Conservation (phyloP, 176 grass and related monocot species). For the Hsuehochloa calcarea region DNA sequence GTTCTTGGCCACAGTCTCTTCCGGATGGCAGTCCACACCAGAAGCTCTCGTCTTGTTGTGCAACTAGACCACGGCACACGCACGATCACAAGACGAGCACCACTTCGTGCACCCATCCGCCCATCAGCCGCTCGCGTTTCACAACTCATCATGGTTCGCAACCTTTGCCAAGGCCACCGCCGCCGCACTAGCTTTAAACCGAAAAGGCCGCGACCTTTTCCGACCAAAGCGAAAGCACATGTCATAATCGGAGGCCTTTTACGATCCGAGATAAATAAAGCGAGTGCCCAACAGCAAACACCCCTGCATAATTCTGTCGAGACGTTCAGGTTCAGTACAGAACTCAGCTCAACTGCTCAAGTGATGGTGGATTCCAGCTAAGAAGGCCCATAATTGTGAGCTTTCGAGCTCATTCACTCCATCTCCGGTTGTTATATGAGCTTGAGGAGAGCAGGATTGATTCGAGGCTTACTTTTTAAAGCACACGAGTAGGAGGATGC, state of each 20-base stretch:
- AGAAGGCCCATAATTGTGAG: constrained; percentile 15
- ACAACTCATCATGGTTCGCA: constrained; percentile 20
- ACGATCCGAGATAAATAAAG: background rate
- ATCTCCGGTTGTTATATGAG: background rate
- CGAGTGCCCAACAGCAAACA: constrained; percentile 4
- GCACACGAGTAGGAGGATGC: too few relatives aligned
- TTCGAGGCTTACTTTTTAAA: background rate
- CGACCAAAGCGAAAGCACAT: constrained; percentile 3
- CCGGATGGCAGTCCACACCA: too few relatives aligned
- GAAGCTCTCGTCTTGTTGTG: too few relatives aligned
- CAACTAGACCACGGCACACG: background rate
- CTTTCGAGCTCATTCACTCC: background rate
- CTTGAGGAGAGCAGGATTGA: background rate
- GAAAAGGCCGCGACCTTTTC: constrained; percentile 36
- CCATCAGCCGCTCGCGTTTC: background rate
- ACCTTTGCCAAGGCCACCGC: background rate
- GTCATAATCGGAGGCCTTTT: constrained; percentile 16
- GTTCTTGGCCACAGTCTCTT: too few relatives aligned
- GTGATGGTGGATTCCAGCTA: constrained; percentile 11
- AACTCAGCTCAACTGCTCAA: background rate
- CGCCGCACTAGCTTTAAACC: background rate
- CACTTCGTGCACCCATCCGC: background rate
- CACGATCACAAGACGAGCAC: background rate
- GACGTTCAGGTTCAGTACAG: background rate
- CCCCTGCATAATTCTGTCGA: constrained; percentile 1